Evolutionary conservation across 192 early-diverging fungal genomes (phyloP), one percentile per base, ranked within the genome.

Genomic region (Backusella liffmaniae): DNA sequence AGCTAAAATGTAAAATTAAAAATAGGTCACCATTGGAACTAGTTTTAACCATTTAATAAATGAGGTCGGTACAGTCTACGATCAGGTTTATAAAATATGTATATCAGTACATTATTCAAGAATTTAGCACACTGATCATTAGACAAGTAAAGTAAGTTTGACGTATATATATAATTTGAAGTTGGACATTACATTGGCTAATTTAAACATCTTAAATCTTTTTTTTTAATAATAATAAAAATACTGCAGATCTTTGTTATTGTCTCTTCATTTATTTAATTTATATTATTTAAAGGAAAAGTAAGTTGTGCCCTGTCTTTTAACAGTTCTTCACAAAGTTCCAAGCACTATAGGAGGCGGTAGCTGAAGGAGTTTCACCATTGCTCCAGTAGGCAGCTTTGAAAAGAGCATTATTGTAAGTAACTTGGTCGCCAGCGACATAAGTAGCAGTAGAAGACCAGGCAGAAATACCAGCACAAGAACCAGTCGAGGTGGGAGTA

Each of bases 351-450:
- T 29, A 71, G 8, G 39, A 21, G 29, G 41, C 42, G 16, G 23
- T 44, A 21, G 36, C 9, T 16, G 70, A 49, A 26, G 81, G 84
- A 36, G 72, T 79, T 42, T 81, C 77, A 26, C 77, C 79, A 70
- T 77, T 76, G 70, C 82, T 83, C 84, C 84, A 87, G 79, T 80
- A 84, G 68, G 81, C 75, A 49, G 83, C 84, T 29, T 62, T 74
- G 71, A 79, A 87, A 34, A 83, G 29, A 29, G 68, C 73, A 13
- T 82, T 82, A 26, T 73, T 70, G 76, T 76, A 82, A 32, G 80
- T 77, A 35, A 85, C 86, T 76, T 81, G 67, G 44, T 74, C 32
- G 21, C 80, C 82, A 21, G 80, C 78, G 13, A 70, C 71, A 69
- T 87, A 87, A n/a, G 78, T 34, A 59, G 78, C 74, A 18, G 71